Base-by-base conservation (phyloP, 2,329 filamentous ascomycete species). In the Lasiodiplodia hormozganensis region DNA sequence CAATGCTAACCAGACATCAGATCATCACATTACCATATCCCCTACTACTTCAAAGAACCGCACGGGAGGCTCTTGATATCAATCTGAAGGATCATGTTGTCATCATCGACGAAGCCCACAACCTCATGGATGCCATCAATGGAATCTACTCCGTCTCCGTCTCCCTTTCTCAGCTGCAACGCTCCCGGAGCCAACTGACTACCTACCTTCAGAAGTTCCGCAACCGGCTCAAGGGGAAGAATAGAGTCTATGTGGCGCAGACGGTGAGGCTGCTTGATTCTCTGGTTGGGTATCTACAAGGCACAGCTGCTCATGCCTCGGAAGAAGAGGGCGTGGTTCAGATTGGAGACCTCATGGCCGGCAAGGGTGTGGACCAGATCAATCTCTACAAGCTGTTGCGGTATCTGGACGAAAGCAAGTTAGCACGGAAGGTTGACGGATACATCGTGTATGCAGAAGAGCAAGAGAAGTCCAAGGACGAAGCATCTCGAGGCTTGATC, bases 41-140 rank as follows among this genome's bases (percentile, higher is more conserved):
- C 1, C 81, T 99, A 7, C 85, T 99, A 0, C 83, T 99, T 3
- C 96, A 98, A 75, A 92, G 90, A 74, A 92, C 89, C 4, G 94
- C 96, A 0, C 86, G 96, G 60, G 94, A 98, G 70, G 94, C 96
- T 0, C 85, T 99, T 0, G 91, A 92, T 0, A 89, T 99, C 53
- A 95, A 91, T 28, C 81, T 99, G 10, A 94, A 96, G 73, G 89
- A 90, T 5, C 96, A 97, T 75, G 85, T 99, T 0, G 89, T 99
- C n/a, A 92, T 99, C 31, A 92, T 99, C 58, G 96, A 99, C 73
- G 96, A 99, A 82, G 96, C 96, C 0, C 96, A 99, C 77, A 99
- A 99, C 76, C 87, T 99, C 65, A 97, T 97, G 91, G 94, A 97
- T 77, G 94, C 95, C 0, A 93, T 99, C 56, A 88, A 93, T 18